Evolutionary conservation across 495 filamentous ascomycete genomes (phyloP).

Genomic region (Evernia prunastri): DNA sequence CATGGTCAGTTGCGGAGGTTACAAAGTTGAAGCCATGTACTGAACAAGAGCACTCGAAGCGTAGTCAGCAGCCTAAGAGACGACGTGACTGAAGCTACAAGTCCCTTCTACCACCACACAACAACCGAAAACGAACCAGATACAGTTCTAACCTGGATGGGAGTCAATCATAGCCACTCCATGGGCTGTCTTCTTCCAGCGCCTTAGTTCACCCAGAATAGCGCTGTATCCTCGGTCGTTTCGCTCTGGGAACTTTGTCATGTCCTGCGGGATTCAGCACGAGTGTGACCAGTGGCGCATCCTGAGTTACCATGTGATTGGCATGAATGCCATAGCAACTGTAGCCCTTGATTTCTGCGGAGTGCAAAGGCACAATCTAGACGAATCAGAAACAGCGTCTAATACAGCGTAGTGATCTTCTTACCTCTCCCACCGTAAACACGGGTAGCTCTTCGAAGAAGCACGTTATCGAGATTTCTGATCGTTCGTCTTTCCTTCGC

Average conservation of each 20-base stretch:
- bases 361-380: slow-evolving; percentile 11
- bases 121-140: too few relatives aligned
- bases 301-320: slow-evolving; percentile 12
- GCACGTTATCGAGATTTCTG: slow-evolving; percentile 11
- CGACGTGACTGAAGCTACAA: too few relatives aligned
- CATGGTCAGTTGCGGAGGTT: too few relatives aligned
- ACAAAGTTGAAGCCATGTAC: too few relatives aligned
- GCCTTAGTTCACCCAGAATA: slow-evolving; percentile 11
- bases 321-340: slow-evolving; percentile 6
- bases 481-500: slow-evolving; percentile 3
- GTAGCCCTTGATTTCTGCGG: slow-evolving; percentile 13
- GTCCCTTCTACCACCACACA: too few relatives aligned
- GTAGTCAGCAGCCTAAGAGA: too few relatives aligned
- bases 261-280: background rate
- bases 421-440: background rate
- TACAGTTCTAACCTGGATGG: too few relatives aligned
- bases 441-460: slow-evolving; percentile 7
- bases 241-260: slow-evolving; percentile 13
- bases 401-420: background rate
- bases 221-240: slow-evolving; percentile 12
- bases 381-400: background rate
- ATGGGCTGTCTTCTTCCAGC: slow-evolving; percentile 3
- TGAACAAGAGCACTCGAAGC: too few relatives aligned
- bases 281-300: background rate
- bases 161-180: background rate